phyloP scores from a whole-genome alignment of 2,329 filamentous ascomycete genomes.

The Thielaviopsis ethacetica region DNA sequence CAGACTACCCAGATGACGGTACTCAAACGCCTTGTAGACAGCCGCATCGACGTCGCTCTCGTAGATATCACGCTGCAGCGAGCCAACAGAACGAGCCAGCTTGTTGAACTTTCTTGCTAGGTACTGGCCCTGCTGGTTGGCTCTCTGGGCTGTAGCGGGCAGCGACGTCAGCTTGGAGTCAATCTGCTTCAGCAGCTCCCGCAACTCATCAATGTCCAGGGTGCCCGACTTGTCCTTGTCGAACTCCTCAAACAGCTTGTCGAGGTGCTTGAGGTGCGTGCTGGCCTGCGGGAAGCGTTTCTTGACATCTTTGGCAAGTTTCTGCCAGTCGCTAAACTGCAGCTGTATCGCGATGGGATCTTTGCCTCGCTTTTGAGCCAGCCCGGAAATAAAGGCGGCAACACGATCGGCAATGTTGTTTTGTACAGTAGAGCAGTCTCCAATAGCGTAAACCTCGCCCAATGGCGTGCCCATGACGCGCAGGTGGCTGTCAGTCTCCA shows the following conservation, averaged over 20 bases:
- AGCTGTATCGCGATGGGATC: constrained; percentile 80
- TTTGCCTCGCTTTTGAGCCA: constrained; percentile 82
- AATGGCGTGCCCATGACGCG: constrained; percentile 76
- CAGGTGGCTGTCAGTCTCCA: constrained; percentile 89
- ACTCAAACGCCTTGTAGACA: constrained; percentile 88
- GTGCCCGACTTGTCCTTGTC: constrained; percentile 88
- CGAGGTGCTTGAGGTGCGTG: constrained; percentile 72
- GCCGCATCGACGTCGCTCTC: constrained; percentile 86
- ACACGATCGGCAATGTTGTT: constrained; percentile 93
- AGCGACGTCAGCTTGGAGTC: constrained; percentile 88
- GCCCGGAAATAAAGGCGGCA: constrained; percentile 70
- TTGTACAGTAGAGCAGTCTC: constrained; percentile 90
- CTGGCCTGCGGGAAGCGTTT: constrained; percentile 82
- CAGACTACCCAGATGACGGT: constrained; percentile 76
- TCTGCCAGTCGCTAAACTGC: constrained; percentile 75
- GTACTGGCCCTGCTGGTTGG: constrained; percentile 89
- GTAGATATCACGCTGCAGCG: constrained; percentile 63
- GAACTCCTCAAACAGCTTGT: constrained; percentile 80
- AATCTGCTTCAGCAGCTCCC: constrained; percentile 77
- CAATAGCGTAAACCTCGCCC: constrained; percentile 90
- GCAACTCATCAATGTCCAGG: constrained; percentile 82
- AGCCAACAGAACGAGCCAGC: constrained; percentile 60
- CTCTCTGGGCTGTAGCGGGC: constrained; percentile 87
- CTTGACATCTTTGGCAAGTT: constrained; percentile 67
- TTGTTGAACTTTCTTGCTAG: constrained; percentile 90